phyloP scores from a whole-genome alignment of 2,329 filamentous ascomycete genomes.

The Sclerotinia glacialis region DNA sequence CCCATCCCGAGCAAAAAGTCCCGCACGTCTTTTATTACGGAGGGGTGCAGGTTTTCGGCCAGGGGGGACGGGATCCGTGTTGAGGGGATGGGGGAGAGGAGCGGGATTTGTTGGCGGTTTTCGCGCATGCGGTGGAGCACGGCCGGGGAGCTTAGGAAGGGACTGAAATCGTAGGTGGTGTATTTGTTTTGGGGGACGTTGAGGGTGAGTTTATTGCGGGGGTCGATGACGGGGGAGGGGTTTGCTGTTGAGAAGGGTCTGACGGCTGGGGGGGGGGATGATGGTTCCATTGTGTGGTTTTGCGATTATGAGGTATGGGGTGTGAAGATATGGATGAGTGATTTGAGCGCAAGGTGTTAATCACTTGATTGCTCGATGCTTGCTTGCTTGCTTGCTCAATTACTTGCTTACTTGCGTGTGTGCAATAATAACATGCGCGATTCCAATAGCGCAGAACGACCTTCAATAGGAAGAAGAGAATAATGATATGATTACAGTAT shows the following conservation, averaged over 20 bases:
- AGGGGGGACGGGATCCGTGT: conserved; percentile 29
- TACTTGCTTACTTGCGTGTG: no score
- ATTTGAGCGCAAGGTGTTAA: background rate
- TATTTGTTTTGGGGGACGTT: conserved; percentile 9
- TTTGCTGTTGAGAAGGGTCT: no score
- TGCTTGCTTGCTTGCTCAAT: no score
- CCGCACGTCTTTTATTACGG: conserved; percentile 22
- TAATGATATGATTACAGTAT: no score
- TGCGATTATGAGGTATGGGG: background rate
- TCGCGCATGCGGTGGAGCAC: conserved; percentile 13
- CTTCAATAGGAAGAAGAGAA: no score
- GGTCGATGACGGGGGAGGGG: background rate
- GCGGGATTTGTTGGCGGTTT: conserved; percentile 17
- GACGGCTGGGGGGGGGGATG: no score
- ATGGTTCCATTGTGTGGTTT: background rate
- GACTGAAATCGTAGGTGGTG: conserved; percentile 25
- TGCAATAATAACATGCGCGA: no score
- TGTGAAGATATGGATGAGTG: background rate
- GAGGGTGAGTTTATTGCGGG: background rate
- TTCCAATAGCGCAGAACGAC: no score
- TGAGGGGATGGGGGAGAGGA: conserved; percentile 28
- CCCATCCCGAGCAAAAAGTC: conserved; percentile 10
- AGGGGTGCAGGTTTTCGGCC: conserved; percentile 28
- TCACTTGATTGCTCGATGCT: background rate
- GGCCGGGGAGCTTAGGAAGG: conserved; percentile 27